Evolutionary conservation across 306 rosid species (phyloP), one percentile per base, ranked within the genome.

Genomic region (Quercus dentata): DNA sequence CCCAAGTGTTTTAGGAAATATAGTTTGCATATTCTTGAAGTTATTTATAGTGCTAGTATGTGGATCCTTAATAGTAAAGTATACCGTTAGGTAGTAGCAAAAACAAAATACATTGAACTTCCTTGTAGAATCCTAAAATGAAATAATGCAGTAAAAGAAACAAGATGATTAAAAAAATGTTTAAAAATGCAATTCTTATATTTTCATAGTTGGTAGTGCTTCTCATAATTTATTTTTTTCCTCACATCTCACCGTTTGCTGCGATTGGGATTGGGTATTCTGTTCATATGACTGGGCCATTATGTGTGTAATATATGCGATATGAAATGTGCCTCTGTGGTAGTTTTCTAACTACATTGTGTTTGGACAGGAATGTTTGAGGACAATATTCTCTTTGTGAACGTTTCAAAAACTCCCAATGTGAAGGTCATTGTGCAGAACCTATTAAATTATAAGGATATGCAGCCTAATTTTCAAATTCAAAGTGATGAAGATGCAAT

Each of bases 341-440:
- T 9, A 52, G 74, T 49, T 84, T 55, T 74, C 75, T 79, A 6
- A 67, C 27, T 44, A 19, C 57, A 4, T 33, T 25, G 31, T 68
- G 14, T 46, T 2, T 90, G 65, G 65, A 54, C 52, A 91, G 96
- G 77, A 44, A 87, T 74, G 59, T 91, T 85, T 79, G 18, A 12
- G 77, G 79, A 55, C 44, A 83, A 85, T 41, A 90, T 90, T 49
- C 20, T 92, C n/a, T 92, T 88, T 64, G 57, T 85, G 38, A 55
- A 67, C 15, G 72, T 90, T 73, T 78, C 92, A 11, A 81, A 85
- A 57, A 56, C 72, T 0, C 91, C 87, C 31, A 75, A 80, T 76
- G 63, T 89, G 79, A 83, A 79, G 76, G 70, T 38, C 61, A 89
- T 86, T 44, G 82, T 87, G 4, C 74, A 83, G 68, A 78, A 78